phyloP scores from a whole-genome alignment of 31 red algal genomes.

The Porphyra umbilicalis region DNA sequence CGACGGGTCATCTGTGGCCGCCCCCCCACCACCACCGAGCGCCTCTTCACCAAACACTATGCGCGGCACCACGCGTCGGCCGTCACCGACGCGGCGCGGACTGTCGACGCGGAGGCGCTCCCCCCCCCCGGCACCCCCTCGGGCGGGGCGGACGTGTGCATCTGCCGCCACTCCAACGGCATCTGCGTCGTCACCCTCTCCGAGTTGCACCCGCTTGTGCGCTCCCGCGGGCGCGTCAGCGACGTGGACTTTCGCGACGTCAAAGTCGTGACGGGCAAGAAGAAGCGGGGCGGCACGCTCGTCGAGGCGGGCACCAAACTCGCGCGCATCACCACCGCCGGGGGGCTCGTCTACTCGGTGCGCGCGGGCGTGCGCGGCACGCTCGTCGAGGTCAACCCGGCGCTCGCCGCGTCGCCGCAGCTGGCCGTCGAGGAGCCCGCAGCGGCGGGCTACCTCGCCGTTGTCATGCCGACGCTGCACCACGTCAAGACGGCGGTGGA shows the following conservation, averaged over 20 bases:
- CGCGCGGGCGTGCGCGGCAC: conserved; percentile 54
- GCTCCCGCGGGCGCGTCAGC: conserved; percentile 1
- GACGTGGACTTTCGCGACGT: conserved; percentile 37
- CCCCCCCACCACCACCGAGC: background rate
- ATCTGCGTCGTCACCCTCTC: conserved; percentile 62
- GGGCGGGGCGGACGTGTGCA: conserved; percentile 41
- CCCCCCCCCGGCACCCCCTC: conserved; percentile 2
- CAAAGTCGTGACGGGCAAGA: conserved; percentile 51
- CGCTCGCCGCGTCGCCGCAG: conserved; percentile 12
- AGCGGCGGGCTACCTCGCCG: conserved; percentile 54
- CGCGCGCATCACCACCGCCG: conserved; percentile 15
- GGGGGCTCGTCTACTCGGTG: conserved; percentile 38
- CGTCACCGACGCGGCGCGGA: background rate
- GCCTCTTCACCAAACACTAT: background rate
- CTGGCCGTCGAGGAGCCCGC: conserved; percentile 22
- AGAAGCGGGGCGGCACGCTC: conserved; percentile 58
- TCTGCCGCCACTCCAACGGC: conserved; percentile 72
- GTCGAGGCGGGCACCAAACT: conserved; percentile 45
- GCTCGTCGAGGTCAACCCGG: conserved; percentile 51
- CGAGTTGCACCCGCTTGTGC: conserved; percentile 41
- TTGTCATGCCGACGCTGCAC: conserved; percentile 50
- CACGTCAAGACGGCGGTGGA: conserved; percentile 56
- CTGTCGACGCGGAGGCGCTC: background rate
- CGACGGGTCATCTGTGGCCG: background rate
- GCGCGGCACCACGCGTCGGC: background rate